Evolutionary conservation across 2,329 filamentous ascomycete species (phyloP), one percentile per base, ranked within the genome.

Genomic region (Phialocephala sp.): DNA sequence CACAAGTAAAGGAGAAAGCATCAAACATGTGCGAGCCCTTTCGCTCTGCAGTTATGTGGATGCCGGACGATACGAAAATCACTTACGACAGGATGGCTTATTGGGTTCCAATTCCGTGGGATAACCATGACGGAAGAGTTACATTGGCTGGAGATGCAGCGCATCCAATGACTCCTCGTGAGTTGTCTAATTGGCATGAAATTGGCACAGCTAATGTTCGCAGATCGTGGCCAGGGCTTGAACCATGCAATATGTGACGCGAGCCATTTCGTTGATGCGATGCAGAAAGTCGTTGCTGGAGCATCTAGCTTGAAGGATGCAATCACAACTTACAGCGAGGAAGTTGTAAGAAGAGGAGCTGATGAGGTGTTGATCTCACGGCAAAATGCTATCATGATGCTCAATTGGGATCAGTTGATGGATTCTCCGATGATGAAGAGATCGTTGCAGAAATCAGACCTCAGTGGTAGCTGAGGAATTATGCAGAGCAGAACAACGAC

Each of bases 31-130:
- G 47, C 4, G 62, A 60, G 15, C 56, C 57, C n/a, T 81, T 79
- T 77, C 77, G 76, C 59, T 80, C 72, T 74, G 54, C 79, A 74
- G 69, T 80, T 75, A 66, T 70, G 8, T 71, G 72, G 62, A 56
- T 78, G 32, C 71, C 70, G 2, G 72, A 76, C 32, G 71, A 75
- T 74, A 15, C 74, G 71, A 67, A 77, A 73, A 67, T 68, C 56
- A 63, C 56, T 63, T 60, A 68, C 72, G 50, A 67, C 62, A 5
- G 71, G 73, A 35, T 54, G 24, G 22, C 50, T 4, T 20, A n/a
- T 35, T 50, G 72, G 50, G 66, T 64, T 9, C 72, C 70, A 35
- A 71, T 75, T 43, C 61, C 27, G 22, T 60, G 39, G 56, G 43
- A 60, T 11, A 55, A 60, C 11, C 56, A 37, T 22, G 11, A 14